Percentiles rank a stretch among this genome's conserved stretches.
Conservation (phyloP, 78 protist species). For the Emiliania huxleyi region DNA sequence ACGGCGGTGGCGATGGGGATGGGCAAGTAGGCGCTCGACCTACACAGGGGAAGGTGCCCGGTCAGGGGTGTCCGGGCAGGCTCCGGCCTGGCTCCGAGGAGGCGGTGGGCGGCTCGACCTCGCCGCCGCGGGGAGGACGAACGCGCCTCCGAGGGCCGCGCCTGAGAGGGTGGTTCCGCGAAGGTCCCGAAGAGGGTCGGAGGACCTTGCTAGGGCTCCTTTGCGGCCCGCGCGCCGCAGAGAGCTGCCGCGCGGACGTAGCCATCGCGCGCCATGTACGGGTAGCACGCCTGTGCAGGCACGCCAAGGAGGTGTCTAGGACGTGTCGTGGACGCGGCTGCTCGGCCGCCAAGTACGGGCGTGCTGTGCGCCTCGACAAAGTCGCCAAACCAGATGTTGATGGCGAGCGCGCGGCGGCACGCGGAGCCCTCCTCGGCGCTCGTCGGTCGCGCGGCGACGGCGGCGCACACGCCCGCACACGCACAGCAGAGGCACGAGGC, state of each 20-base stretch:
- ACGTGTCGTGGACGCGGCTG: neutral
- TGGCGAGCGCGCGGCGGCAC: neutral
- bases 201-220: too few species aligned
- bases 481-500: neutral
- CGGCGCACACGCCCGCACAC: conserved; percentile 10
- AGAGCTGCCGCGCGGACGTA: neutral
- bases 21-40: neutral
- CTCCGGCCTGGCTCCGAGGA: too few species aligned
- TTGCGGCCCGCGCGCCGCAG: neutral
- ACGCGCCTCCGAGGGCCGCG: neutral
- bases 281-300: neutral
- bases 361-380: neutral
- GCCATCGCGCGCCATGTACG: neutral
- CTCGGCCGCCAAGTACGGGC: too few species aligned
- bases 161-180: neutral
- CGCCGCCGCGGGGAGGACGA: neutral
- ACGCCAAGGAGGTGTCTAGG: neutral
- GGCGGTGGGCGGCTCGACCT: too few species aligned
- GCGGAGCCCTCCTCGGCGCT: neutral
- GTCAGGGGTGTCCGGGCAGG: too few species aligned
- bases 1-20: neutral
- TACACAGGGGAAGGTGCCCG: too few species aligned
- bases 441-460: neutral
- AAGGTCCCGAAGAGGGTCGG: too few species aligned
- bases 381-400: neutral